Base-by-base conservation (phyloP, 1,284 basidiomycete species). In the Fomitopsis schrenkii region DNA sequence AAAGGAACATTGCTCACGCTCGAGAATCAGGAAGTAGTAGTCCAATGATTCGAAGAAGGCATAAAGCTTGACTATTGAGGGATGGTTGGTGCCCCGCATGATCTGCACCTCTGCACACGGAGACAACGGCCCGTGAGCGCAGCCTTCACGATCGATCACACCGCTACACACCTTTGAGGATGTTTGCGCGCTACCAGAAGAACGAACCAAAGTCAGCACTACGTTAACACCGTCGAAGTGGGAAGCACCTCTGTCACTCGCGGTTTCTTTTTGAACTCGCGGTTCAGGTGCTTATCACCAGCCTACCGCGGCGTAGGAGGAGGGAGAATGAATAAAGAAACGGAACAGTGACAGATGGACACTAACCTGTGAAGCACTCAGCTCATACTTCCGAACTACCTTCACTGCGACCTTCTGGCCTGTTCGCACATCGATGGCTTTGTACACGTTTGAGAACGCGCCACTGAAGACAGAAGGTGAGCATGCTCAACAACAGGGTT, bases 391-490 rank as follows among this genome's bases (percentile, higher is more conserved):
- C 71, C 97, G 91, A 57, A 99, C 97, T 57, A 97, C 93, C 78
- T 98, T 98, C 81, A 98, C 93, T 90, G 97, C 97, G 40, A 97
- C 93, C 76, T 92, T 93, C 72, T 88, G 81, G 19, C 90, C 87
- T 17, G 90, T 89, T 59, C 83, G 79, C 60, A 87, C 78, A 76
- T 98, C 93, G 59, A 92, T 71, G 2, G 95, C 97, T 75, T 94
- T 95, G 84, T 97, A 99, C 3, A 99, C 97, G 72, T 98, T 95
- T 12, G 97, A 98, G 75, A 99, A 99, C 42, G 97, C 97, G 65
- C 97, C 97, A 70, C 93, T 94, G 63, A 10, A 22, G 45, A 19
- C 1, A 44, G 17, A 30, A 46, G 26, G 26, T 67, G 10, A 67
- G 64, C 44, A 44, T 42, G 17, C 41, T 38, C 35, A 45, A 33